phyloP scores from a whole-genome alignment of 2,329 filamentous ascomycete species.

The Penicillium nordicum region DNA sequence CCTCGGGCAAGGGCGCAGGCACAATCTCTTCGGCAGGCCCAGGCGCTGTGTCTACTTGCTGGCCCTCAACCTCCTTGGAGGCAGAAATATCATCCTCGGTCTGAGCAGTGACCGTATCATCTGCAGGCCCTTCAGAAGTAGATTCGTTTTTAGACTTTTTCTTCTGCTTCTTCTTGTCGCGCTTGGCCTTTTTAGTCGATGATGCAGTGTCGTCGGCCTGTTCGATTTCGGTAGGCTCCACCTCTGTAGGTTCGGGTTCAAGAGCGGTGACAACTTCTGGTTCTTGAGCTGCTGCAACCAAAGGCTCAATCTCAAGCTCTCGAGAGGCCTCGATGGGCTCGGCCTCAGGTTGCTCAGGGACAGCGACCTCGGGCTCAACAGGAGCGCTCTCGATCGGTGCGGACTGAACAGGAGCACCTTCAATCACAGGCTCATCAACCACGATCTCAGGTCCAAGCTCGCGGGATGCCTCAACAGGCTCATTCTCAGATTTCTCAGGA shows the following conservation, averaged over 20 bases:
- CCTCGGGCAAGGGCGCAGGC: background rate
- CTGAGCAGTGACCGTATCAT: background rate
- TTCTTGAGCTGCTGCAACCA: background rate
- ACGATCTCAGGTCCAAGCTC: too few species aligned
- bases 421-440: background rate
- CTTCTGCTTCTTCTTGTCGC: slow-evolving; percentile 17
- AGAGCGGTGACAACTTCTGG: background rate
- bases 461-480: too few species aligned
- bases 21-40: background rate
- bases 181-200: slow-evolving; percentile 14
- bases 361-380: background rate
- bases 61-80: background rate
- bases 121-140: background rate
- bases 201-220: slow-evolving; percentile 4
- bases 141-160: slow-evolving; percentile 15
- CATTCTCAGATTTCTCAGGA: background rate
- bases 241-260: background rate
- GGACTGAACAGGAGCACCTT: background rate
- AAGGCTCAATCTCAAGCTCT: slow-evolving; percentile 1
- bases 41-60: background rate
- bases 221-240: background rate
- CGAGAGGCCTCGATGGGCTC: background rate
- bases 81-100: background rate
- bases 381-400: background rate
- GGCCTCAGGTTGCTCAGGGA: slow-evolving; percentile 1